Conservation (phyloP, 352 stramenopile species). For the Phytopythium mirpurense region DNA sequence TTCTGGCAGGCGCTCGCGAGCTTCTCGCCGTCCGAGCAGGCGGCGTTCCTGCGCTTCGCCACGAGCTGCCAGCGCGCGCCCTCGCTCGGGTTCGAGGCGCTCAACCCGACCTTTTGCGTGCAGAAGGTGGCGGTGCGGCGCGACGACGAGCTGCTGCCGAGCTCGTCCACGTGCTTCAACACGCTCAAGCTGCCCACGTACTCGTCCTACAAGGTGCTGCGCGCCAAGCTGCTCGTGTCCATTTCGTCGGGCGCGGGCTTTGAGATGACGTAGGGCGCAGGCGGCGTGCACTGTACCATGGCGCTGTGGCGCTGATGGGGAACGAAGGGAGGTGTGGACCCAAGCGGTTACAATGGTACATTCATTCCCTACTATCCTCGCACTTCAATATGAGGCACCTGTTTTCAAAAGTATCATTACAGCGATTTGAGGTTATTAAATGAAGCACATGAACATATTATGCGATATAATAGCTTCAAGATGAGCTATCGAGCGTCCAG, state of each 20-base stretch:
- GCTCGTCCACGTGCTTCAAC: constrained; percentile 97
- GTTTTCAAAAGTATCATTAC: too few species aligned
- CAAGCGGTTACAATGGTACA: too few species aligned
- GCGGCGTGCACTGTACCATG: too few species aligned
- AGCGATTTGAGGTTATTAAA: too few species aligned
- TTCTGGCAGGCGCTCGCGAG: constrained; percentile 64
- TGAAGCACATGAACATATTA: too few species aligned
- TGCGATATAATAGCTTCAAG: too few species aligned
- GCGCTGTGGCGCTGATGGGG: too few species aligned
- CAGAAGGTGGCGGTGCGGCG: constrained; percentile 53
- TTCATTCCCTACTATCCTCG: too few species aligned
- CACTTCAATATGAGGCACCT: too few species aligned
- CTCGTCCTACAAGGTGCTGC: constrained; percentile 91
- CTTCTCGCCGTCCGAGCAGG: constrained; percentile 83
- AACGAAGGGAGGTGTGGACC: too few species aligned
- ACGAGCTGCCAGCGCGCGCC: constrained; percentile 94
- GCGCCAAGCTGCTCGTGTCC: constrained; percentile 91
- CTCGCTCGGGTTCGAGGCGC: constrained; percentile 90
- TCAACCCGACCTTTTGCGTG: constrained; percentile 95
- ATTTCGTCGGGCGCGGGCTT: constrained; percentile 95
- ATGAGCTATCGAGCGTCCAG: too few species aligned
- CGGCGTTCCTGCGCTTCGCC: constrained; percentile 91
- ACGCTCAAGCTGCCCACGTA: constrained; percentile 97
- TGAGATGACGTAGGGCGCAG: constrained; percentile 91
- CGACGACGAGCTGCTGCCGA: constrained; percentile 88